Evolutionary conservation across 345 rosid genomes (phyloP), one percentile per base, ranked within the genome.

Genomic region (Sonneratia caseolaris): DNA sequence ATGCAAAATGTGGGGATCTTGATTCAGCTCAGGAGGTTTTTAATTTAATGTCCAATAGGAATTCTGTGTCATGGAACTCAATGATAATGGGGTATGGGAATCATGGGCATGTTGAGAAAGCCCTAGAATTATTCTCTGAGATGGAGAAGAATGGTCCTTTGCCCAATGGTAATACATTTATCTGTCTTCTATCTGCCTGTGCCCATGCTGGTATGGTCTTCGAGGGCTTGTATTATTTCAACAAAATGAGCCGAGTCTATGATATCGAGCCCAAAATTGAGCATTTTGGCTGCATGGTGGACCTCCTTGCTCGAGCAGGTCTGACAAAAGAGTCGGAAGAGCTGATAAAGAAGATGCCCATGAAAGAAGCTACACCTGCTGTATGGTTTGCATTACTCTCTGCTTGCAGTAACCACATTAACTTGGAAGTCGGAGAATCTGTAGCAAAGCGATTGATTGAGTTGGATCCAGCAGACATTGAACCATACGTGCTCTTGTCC

Each of bases 161-260:
- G 48, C 87, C 87, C 8, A 80, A 87, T 75, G 78, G 70, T 71
- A 80, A 83, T 69, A 86, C 92, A 79, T 86, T 85, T 77, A 77
- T 84, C 32, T 78, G 92, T 53, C 68, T 82, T 75, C 74, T 87
- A 72, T 87, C 89, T 62, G 88, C 91, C 1, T 90, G 91, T 68
- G 71, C 71, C 86, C 76, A 81, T 64, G 78, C 84, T 0, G 88
- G 87, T 70, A 79, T 86, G 85, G 73, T 86, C 77, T 72, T 84
- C 38, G 91, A 88, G 85, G 93, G 90, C 62, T 85, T 93, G 91
- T 84, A 89, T 85, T 79, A 69, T 69, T 86, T 88, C 72, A 80
- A 82, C 76, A 78, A 78, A 32, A 83, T 86, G 90, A 78, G 76
- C 70, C 81, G 73, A 71, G 83, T 85, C 76, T 85, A 88, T 72